These are phyloP conservation scores for Lactifluus piperatus DNA, from an alignment of 768 basidiomycete genomes.

Conservation along the genomic window DNA sequence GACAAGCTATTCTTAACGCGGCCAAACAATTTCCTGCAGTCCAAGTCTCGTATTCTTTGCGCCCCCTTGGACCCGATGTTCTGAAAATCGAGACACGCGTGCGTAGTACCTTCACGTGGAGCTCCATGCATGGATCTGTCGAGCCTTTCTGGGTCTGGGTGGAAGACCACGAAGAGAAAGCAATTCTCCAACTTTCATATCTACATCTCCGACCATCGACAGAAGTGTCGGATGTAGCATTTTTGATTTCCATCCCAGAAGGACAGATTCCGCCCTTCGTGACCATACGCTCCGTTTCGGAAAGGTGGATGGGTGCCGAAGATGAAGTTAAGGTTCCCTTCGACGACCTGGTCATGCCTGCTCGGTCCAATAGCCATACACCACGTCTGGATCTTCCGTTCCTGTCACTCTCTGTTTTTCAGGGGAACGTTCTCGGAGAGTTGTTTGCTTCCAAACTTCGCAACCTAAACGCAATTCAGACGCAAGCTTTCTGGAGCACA, in stretches of 20 bases:
- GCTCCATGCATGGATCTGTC: constrained; percentile 55
- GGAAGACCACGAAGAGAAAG: constrained; percentile 74
- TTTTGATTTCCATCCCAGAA: constrained; percentile 66
- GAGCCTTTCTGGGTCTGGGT: constrained; percentile 98
- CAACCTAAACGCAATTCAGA: constrained; percentile 79
- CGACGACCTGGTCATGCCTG: constrained; percentile 70
- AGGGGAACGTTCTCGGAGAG: constrained; percentile 37
- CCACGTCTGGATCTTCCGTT: constrained; percentile 67
- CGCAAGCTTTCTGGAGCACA: constrained; percentile 80
- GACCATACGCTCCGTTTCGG: constrained; percentile 74
- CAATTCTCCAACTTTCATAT: constrained; percentile 74
- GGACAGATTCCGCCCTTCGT: constrained; percentile 53
- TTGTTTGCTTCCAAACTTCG: constrained; percentile 39
- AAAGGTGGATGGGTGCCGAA: constrained; percentile 91
- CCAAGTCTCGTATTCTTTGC: constrained; percentile 54
- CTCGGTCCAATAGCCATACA: constrained; percentile 44
- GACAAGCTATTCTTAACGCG: constrained; percentile 64
- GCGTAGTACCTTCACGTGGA: constrained; percentile 72
- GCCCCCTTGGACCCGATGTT: constrained; percentile 78
- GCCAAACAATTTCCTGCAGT: constrained; percentile 81
- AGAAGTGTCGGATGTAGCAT: constrained; percentile 52
- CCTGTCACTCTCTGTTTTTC: constrained; percentile 48
- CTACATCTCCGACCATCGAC: constrained; percentile 64
- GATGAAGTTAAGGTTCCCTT: constrained; percentile 58
- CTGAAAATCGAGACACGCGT: constrained; percentile 66